phyloP scores from a whole-genome alignment of 441 rosid species.

The Gossypium davidsonii region DNA sequence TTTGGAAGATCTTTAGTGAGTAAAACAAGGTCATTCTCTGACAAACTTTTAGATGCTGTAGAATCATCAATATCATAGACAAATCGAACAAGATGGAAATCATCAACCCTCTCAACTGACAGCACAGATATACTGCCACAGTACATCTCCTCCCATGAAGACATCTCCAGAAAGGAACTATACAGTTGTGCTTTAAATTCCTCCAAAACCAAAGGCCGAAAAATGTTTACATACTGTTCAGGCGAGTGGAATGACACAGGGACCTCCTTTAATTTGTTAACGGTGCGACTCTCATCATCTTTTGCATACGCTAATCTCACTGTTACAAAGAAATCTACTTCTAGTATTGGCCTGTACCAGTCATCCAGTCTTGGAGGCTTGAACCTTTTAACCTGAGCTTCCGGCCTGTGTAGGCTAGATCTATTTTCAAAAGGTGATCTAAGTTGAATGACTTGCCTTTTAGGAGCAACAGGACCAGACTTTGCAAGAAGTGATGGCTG shows the following conservation, averaged over 20 bases:
- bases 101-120: constrained; percentile 95
- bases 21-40: constrained; percentile 90
- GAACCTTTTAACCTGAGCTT: constrained; percentile 67
- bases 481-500: constrained; percentile 38
- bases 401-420: constrained; percentile 54
- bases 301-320: constrained; percentile 57
- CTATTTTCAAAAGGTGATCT: constrained; percentile 55
- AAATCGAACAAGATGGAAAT: constrained; percentile 92
- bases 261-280: constrained; percentile 65
- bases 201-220: constrained; percentile 89
- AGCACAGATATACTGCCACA: constrained; percentile 76
- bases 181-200: constrained; percentile 96
- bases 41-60: constrained; percentile 56
- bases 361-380: constrained; percentile 87
- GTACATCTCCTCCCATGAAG: constrained; percentile 79
- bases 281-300: constrained; percentile 39
- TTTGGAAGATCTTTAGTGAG: constrained; percentile 75
- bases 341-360: constrained; percentile 90
- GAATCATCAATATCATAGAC: constrained; percentile 69
- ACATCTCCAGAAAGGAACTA: constrained; percentile 74
- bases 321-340: constrained; percentile 72
- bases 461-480: constrained; percentile 51
- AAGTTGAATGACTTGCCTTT: constrained; percentile 93
- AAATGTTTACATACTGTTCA: constrained; percentile 73
- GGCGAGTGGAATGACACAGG: constrained; percentile 82